Evolutionary conservation across 2,329 filamentous ascomycete species (phyloP).

Genomic region (Bipolaris victoriae): DNA sequence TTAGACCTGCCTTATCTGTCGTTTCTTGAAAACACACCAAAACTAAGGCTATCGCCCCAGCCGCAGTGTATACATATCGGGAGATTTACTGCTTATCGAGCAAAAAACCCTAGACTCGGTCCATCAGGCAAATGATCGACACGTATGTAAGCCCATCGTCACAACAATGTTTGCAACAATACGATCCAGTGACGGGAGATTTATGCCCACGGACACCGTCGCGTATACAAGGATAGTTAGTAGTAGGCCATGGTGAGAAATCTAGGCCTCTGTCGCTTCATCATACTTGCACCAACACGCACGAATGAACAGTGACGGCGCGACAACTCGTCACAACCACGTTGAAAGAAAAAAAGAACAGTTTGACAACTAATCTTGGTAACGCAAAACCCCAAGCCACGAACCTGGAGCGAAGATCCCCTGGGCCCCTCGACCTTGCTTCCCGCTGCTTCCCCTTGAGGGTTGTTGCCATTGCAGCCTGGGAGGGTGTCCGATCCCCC

Average conservation of each 20-base stretch:
- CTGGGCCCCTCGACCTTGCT: constrained; percentile 49
- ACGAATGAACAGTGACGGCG: neutral
- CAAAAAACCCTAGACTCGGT: constrained; percentile 28
- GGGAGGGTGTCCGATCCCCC: constrained; percentile 26
- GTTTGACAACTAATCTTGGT: neutral
- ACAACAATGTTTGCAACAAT: constrained; percentile 29
- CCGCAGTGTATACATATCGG: neutral
- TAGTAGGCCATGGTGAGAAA: constrained; percentile 6
- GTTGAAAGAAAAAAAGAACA: neutral
- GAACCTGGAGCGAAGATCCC: constrained; percentile 39
- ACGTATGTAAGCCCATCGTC: constrained; percentile 25
- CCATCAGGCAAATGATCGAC: constrained; percentile 35
- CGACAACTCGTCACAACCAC: constrained; percentile 10
- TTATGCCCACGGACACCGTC: constrained; percentile 17
- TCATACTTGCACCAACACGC: constrained; percentile 4
- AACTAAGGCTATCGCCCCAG: neutral
- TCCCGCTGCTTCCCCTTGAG: constrained; percentile 43
- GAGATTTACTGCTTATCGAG: constrained; percentile 9
- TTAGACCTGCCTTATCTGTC: neutral
- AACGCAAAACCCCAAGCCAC: constrained; percentile 22
- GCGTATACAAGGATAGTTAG: constrained; percentile 18
- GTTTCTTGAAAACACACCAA: neutral
- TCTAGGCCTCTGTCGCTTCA: constrained; percentile 12
- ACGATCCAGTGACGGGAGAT: constrained; percentile 21
- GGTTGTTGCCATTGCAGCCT: constrained; percentile 33